These are phyloP conservation scores for Neofusicoccum laricinum DNA, from an alignment of 2,329 filamentous ascomycete species.

Conservation along the genomic window DNA sequence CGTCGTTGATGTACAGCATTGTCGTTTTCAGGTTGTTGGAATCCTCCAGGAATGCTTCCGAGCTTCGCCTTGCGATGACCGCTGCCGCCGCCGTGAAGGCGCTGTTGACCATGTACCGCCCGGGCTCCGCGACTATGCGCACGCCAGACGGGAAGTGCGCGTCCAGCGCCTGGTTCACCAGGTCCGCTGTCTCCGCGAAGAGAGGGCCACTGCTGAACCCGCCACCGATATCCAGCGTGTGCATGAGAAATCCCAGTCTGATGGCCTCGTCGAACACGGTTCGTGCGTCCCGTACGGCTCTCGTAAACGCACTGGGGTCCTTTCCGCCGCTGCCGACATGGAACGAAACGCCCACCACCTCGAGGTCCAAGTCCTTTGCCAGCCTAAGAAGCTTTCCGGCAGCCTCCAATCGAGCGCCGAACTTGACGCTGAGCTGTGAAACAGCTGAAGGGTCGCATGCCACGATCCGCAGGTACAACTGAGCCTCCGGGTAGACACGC, in stretches of 20 bases:
- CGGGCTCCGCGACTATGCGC: slow-evolving; percentile 85
- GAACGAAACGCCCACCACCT: slow-evolving; percentile 89
- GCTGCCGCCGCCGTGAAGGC: slow-evolving; percentile 90
- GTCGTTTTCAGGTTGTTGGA: slow-evolving; percentile 61
- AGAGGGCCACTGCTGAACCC: slow-evolving; percentile 86
- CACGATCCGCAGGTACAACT: slow-evolving; percentile 84
- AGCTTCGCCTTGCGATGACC: slow-evolving; percentile 83
- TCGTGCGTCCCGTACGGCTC: slow-evolving; percentile 81
- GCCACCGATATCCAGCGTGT: slow-evolving; percentile 84
- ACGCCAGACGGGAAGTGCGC: slow-evolving; percentile 78
- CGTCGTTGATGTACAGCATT: slow-evolving; percentile 94
- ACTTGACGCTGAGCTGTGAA: slow-evolving; percentile 90
- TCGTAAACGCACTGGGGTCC: slow-evolving; percentile 77
- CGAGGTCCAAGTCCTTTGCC: slow-evolving; percentile 73
- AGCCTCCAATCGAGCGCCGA: slow-evolving; percentile 79
- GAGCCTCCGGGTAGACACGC: slow-evolving; percentile 76
- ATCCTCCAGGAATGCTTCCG: slow-evolving; percentile 62
- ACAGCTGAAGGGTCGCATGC: slow-evolving; percentile 89
- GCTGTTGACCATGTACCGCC: slow-evolving; percentile 83
- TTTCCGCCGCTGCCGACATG: slow-evolving; percentile 93
- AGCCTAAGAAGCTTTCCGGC: slow-evolving; percentile 70
- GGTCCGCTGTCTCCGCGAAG: slow-evolving; percentile 13
- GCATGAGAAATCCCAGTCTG: slow-evolving; percentile 69
- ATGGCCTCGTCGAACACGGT: slow-evolving; percentile 76
- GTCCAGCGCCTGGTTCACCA: slow-evolving; percentile 64